phyloP scores from a whole-genome alignment of 73 alveolate species.

The Breviolum minutum region DNA sequence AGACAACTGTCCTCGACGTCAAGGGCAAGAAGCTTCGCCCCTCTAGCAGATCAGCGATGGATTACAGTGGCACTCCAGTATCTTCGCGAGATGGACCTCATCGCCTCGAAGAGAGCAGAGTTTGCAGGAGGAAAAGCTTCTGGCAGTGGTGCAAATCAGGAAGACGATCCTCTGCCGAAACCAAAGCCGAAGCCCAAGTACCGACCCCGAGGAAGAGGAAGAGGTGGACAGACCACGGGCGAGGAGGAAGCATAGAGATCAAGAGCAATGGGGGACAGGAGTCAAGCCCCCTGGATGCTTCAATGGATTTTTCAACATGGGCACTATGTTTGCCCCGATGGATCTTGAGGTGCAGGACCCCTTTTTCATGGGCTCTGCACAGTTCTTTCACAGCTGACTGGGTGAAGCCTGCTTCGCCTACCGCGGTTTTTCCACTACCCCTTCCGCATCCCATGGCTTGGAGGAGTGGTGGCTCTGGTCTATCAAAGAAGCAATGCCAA shows the following conservation, averaged over 20 bases:
- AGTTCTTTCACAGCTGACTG: neutral
- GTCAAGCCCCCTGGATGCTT: neutral
- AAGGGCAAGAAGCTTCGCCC: neutral
- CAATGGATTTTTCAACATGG: neutral
- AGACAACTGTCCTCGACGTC: neutral
- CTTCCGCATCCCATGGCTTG: neutral
- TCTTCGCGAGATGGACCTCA: neutral
- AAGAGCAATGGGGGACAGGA: neutral
- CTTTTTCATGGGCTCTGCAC: neutral
- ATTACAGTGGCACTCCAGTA: neutral
- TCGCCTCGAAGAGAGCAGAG: neutral
- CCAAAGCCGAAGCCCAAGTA: neutral
- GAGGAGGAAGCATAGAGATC: neutral
- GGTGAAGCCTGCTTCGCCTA: neutral
- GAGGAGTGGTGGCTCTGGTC: neutral
- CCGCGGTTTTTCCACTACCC: neutral
- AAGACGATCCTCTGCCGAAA: neutral
- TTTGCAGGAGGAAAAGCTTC: neutral
- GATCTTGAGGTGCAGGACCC: too few species aligned
- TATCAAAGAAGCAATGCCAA: neutral
- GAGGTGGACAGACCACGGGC: neutral
- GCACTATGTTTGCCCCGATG: slow-evolving; percentile 10
- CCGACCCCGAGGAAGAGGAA: neutral
- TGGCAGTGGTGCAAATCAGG: neutral
- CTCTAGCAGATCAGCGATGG: neutral